Percentiles rank a stretch among this genome's conserved stretches.
Conservation (phyloP, 2,329 filamentous ascomycete species). For the Claviceps citrina region DNA sequence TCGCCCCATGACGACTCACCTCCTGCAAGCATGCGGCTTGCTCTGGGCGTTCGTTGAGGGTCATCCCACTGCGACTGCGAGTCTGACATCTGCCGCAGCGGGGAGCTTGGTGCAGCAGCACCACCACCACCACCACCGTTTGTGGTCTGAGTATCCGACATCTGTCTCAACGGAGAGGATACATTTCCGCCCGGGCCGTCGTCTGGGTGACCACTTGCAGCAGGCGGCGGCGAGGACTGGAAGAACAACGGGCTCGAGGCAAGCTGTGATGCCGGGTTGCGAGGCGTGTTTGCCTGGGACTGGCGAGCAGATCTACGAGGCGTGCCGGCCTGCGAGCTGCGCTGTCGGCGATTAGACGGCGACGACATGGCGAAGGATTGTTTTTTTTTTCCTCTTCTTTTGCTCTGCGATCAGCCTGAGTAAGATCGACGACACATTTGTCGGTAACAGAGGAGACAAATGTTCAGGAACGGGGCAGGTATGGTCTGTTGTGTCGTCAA, state of each 20-base stretch:
- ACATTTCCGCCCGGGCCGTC: constrained; percentile 22
- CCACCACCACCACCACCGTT: constrained; percentile 15
- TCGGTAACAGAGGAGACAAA: not conserved
- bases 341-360: constrained; percentile 30
- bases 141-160: constrained; percentile 41
- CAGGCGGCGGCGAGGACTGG: constrained; percentile 30
- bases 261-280: constrained; percentile 34
- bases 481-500: too few species aligned
- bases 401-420: not conserved
- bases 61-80: constrained; percentile 34
- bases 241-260: constrained; percentile 74
- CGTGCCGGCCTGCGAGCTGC: constrained; percentile 36
- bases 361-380: constrained; percentile 23
- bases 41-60: constrained; percentile 55
- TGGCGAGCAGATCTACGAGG: constrained; percentile 28
- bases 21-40: constrained; percentile 43
- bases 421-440: not conserved
- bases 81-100: constrained; percentile 42
- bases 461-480: not conserved
- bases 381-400: too few species aligned
- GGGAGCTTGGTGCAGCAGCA: constrained; percentile 38
- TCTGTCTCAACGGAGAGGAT: constrained; percentile 41
- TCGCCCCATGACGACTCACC: constrained; percentile 30
- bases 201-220: constrained; percentile 11
- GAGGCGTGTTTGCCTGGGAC: constrained; percentile 23